Evolutionary conservation across 2,329 filamentous ascomycete genomes (phyloP), one percentile per base, ranked within the genome.

Genomic region (Aspergillus unguis): DNA sequence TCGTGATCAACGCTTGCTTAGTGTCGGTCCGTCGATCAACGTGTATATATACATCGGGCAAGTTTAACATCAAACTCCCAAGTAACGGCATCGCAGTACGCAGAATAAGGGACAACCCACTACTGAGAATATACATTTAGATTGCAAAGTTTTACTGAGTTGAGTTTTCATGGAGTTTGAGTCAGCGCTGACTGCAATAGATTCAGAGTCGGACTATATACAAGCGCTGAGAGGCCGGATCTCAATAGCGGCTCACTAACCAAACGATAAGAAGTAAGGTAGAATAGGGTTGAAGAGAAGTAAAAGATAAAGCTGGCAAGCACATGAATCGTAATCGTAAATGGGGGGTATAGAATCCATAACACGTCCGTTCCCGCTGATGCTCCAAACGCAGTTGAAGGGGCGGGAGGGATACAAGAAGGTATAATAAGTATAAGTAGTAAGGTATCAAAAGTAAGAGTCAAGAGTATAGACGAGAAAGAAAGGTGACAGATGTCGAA

Each of bases 251-350:
- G 51, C 35, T 40, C 48, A 50, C 50, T 42, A 43, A 55, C 41
- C 46, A 58, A 48, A 60, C 55, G 49, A 50, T 28, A 44, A 53
- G 61, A 60, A 46, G 59, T 25, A 23, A 51, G 57, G 47, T 56
- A 62, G 58, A 57, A 55, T 56, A 55, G 52, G 17, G 17, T 17
- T 17, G 17, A 17, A 17, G 17, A 17, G 17, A 17, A 17, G 17
- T 17, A 17, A 17, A 17, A 17, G 17, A 17, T 17, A 17, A 17
- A 59, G 56, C 58, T 46, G 37, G 47, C 32, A 42, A 58, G 52
- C 58, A 61, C 65, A 60, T 70, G 59, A 66, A 61, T 70, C 67
- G 52, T 71, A 58, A 62, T 59, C 52, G 42, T 61, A 49, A 67
- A 59, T 63, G 52, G 53, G 64, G 66, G 65, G 65, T 69, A 69